phyloP scores from a whole-genome alignment of 768 basidiomycete genomes.

The Sporobolomyces phaffii region DNA sequence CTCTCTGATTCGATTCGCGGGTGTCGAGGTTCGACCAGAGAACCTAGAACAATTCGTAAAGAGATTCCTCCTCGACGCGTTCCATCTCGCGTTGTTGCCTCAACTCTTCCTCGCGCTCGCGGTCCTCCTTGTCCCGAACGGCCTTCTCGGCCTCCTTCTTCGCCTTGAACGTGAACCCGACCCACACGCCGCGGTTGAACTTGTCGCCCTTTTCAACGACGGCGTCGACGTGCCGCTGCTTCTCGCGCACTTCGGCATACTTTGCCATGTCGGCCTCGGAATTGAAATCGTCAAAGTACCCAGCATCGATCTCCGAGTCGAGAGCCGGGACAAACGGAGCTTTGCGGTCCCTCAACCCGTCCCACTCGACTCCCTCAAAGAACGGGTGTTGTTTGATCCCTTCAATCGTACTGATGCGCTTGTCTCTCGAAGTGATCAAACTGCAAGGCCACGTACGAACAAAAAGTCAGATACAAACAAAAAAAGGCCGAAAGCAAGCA shows the following conservation, averaged over 20 bases:
- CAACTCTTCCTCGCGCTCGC: not conserved
- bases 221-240: conserved; percentile 85
- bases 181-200: conserved; percentile 42
- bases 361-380: conserved; percentile 71
- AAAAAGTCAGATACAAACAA: too few species aligned
- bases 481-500: too few species aligned
- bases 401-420: conserved; percentile 66
- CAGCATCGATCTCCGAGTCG: conserved; percentile 75
- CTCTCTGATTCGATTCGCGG: too few species aligned
- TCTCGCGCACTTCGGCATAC: conserved; percentile 96
- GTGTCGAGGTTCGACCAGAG: too few species aligned
- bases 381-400: conserved; percentile 75
- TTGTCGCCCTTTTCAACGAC: conserved; percentile 70
- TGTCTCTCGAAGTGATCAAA: conserved; percentile 77
- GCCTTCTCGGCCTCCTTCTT: conserved; percentile 35
- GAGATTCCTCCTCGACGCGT: too few species aligned
- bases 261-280: conserved; percentile 92
- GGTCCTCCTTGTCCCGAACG: conserved; percentile 3
- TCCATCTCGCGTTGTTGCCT: too few species aligned
- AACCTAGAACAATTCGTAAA: too few species aligned
- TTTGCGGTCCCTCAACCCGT: conserved; percentile 60
- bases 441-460: too few species aligned
- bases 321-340: conserved; percentile 92
- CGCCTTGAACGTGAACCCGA: conserved; percentile 44
- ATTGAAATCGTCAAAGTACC: conserved; percentile 49